A percentile compares a stretch with the other conserved stretches of the same genome.
Conservation (phyloP, 352 stramenopile species). For the Pythium angustatum region DNA sequence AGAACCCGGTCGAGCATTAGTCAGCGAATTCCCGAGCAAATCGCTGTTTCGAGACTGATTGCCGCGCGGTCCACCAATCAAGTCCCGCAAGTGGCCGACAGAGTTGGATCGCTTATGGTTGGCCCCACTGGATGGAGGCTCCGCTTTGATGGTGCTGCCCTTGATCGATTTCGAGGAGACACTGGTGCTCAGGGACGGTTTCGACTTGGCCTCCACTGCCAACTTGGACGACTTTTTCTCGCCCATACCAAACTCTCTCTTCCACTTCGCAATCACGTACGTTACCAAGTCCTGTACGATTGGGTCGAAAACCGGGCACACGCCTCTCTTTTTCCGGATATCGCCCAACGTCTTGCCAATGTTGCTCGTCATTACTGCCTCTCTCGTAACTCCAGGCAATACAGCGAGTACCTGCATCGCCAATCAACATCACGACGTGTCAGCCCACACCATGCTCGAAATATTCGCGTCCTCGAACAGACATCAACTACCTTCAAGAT, state of each 20-base stretch:
- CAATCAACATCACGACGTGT: neutral
- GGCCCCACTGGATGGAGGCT: neutral
- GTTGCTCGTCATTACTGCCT: conserved; percentile 41
- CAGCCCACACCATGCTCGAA: neutral
- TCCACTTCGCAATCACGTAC: conserved; percentile 67
- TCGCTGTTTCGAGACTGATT: conserved; percentile 8
- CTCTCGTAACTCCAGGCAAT: conserved; percentile 52
- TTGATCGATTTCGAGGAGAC: neutral
- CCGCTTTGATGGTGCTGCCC: neutral
- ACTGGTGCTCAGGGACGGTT: neutral
- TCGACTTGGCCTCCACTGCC: conserved; percentile 2
- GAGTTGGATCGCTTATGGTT: conserved; percentile 52
- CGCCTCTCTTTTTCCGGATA: conserved; percentile 38
- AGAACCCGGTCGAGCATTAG: conserved; percentile 1
- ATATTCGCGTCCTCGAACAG: conserved; percentile 2
- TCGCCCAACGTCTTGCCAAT: conserved; percentile 54
- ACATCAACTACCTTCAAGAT: conserved; percentile 53
- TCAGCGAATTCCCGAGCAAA: conserved; percentile 16
- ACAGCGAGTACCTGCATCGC: conserved; percentile 48
- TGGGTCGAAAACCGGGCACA: conserved; percentile 4
- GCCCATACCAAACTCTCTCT: conserved; percentile 13
- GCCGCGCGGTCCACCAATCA: conserved; percentile 42
- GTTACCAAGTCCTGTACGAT: conserved; percentile 43
- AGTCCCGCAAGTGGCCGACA: conserved; percentile 49
- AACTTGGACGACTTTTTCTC: conserved; percentile 7